These are phyloP conservation scores for Rhynchospora pubera DNA, from an alignment of 176 grass and related monocot genomes.

Conservation along the genomic window DNA sequence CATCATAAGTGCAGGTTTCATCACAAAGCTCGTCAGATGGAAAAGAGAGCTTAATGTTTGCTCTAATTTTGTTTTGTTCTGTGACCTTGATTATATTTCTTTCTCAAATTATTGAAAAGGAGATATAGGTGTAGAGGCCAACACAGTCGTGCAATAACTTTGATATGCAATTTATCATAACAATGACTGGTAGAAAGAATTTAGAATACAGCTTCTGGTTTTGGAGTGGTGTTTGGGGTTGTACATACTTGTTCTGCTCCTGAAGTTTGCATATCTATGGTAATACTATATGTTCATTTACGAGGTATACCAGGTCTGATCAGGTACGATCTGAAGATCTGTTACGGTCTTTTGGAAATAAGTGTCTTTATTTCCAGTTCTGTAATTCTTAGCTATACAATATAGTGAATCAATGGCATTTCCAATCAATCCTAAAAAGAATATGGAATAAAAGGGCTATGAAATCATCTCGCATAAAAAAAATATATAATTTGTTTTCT, in stretches of 20 bases:
- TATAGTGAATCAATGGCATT: too few relatives aligned
- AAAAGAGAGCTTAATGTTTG: not conserved
- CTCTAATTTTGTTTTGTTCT: not conserved
- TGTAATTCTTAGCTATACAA: too few relatives aligned
- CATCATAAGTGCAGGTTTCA: not conserved
- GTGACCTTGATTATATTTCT: not conserved
- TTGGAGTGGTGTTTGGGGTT: too few relatives aligned
- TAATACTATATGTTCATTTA: too few relatives aligned
- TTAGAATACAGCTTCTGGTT: not conserved
- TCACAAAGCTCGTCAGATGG: not conserved
- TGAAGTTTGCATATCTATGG: not conserved
- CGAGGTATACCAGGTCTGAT: not conserved
- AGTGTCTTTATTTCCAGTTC: too few relatives aligned
- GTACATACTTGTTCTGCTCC: not conserved
- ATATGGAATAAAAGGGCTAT: too few relatives aligned
- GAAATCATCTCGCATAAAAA: too few relatives aligned
- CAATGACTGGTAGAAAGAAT: not conserved
- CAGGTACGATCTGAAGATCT: not conserved
- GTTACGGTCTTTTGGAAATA: too few relatives aligned
- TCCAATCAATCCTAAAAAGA: too few relatives aligned
- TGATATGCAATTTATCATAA: not conserved
- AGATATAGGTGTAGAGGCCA: not conserved
- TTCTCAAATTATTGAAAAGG: not conserved
- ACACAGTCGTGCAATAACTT: not conserved
- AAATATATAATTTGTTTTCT: too few relatives aligned